A percentile compares a stretch with the other conserved stretches of the same genome.
These are phyloP conservation scores for Solanum sparsipilum DNA, from an alignment of 257 asterid genomes.

Conservation along the genomic window DNA sequence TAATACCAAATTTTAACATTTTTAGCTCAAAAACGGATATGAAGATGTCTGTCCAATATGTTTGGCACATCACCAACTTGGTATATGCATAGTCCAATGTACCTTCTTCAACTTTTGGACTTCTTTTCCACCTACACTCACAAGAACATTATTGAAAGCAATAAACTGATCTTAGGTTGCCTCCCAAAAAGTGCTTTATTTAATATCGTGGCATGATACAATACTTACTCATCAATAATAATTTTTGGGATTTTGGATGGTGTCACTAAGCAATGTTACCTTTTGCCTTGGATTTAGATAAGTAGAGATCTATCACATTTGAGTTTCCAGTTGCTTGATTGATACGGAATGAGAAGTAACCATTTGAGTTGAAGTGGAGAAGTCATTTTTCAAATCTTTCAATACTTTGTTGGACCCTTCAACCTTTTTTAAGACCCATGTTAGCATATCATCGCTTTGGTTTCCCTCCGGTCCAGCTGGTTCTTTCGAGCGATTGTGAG, in stretches of 20 bases:
- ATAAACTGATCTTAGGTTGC: background rate
- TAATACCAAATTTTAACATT: background rate
- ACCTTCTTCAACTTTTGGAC: background rate
- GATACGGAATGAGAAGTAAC: too few species aligned
- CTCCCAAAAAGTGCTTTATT: background rate
- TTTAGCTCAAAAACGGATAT: too few species aligned
- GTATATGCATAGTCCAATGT: background rate
- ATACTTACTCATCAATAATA: background rate
- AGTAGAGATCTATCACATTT: background rate
- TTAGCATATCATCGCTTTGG: background rate
- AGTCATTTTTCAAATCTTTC: background rate
- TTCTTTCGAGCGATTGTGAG: background rate
- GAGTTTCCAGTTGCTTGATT: background rate
- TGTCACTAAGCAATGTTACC: background rate
- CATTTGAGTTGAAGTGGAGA: background rate
- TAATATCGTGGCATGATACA: background rate
- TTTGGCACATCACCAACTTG: background rate
- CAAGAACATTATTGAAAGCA: background rate
- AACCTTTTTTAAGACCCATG: background rate
- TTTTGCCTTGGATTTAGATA: background rate
- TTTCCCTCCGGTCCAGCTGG: background rate
- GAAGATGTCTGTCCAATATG: background rate
- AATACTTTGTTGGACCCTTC: background rate
- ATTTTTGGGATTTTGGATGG: background rate
- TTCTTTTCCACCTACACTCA: background rate